Evolutionary conservation across 2,329 filamentous ascomycete species (phyloP), one percentile per base, ranked within the genome.

Genomic region (Colletotrichum spaethianum): DNA sequence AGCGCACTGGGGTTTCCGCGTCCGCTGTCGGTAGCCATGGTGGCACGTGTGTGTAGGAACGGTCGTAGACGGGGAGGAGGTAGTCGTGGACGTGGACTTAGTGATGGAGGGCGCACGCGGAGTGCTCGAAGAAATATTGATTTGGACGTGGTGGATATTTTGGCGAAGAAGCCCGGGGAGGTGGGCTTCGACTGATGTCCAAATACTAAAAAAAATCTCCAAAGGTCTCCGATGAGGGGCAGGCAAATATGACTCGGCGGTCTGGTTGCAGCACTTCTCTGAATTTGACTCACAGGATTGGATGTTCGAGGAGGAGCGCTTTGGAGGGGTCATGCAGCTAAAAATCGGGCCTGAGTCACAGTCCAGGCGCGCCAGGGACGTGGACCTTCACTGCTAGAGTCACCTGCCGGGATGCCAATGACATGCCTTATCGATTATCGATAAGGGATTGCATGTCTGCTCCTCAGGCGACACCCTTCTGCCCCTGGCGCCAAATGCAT

Each of bases 11-110:
- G 81, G 71, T 86, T 87, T 76, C 84, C 84, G 78, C 83, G 83
- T 68, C 83, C 86, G 77, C 86, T 86, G 80, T 91, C 89, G 74
- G 87, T 87, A 77, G 89, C 89, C 89, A 91, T 91, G 78, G 82
- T 86, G 78, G 84, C 82, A 80, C 82, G 83, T 80, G 82, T 80
- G 76, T 80, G 78, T 67, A 75, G 76, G 57, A 78, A 81, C 79
- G 76, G 78, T 79, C 65, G 70, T 44, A 70, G 70, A 62, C 68
- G 57, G 36, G 33, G 50, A 66, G 62, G 53, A 46, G 55, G 33
- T n/a, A 16, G 55, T 57, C 61, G 82, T 83, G 82, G 81, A 83
- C 82, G 83, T 79, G 83, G 67, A 73, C 67, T 66, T 55, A 71
- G 83, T 74, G 83, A 86, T 82, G 85, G 80, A 80, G 86, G 86